phyloP scores from a whole-genome alignment of 2,329 filamentous ascomycete genomes.

The Xylariaceae sp. region DNA sequence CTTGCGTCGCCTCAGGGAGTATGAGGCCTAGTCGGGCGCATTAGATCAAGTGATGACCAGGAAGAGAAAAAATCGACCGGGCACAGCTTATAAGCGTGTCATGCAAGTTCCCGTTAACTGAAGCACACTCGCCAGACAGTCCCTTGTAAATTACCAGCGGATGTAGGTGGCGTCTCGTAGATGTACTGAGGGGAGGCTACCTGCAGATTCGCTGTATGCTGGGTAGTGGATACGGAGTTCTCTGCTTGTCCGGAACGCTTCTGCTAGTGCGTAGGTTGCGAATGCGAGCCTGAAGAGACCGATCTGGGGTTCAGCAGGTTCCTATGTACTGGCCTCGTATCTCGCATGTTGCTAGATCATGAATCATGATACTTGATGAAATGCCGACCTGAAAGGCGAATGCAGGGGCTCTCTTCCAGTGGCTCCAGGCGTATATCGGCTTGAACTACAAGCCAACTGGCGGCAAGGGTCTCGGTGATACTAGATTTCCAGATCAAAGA shows the following conservation, averaged over 20 bases:
- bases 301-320: slow-evolving; percentile 9
- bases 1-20: neutral
- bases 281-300: neutral
- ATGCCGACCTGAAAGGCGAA: slow-evolving; percentile 14
- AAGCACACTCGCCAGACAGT: slow-evolving; percentile 36
- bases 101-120: slow-evolving; percentile 42
- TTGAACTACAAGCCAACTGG: slow-evolving; percentile 1
- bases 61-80: slow-evolving; percentile 32
- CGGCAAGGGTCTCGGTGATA: slow-evolving; percentile 25
- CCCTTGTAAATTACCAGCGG: slow-evolving; percentile 39
- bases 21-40: slow-evolving; percentile 17
- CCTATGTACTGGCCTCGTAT: slow-evolving; percentile 16
- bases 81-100: slow-evolving; percentile 31
- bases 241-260: slow-evolving; percentile 21
- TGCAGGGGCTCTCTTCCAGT: slow-evolving; percentile 11
- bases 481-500: slow-evolving; percentile 23
- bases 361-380: slow-evolving; percentile 4
- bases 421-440: slow-evolving; percentile 12
- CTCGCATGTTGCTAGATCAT: slow-evolving; percentile 8
- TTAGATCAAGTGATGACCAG: slow-evolving; percentile 34
- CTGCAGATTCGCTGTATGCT: slow-evolving; percentile 45
- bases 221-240: slow-evolving; percentile 37
- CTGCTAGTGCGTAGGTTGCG: slow-evolving; percentile 5
- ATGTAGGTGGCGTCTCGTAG: slow-evolving; percentile 47
- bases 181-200: slow-evolving; percentile 44